Evolutionary conservation across 306 rosid genomes (phyloP).

Genomic region (Quercus rubra): DNA sequence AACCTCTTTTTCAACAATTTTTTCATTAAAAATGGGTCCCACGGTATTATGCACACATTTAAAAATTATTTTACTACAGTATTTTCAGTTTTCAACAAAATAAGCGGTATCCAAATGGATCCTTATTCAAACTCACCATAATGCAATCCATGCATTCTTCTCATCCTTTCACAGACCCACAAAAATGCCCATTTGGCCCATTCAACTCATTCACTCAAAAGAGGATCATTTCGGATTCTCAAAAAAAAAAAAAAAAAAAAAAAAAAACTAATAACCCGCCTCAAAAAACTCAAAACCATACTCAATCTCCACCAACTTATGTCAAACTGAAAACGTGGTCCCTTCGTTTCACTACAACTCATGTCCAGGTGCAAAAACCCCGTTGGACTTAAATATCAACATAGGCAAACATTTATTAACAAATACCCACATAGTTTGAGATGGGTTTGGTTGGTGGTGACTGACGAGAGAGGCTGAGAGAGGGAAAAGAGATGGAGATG

Average conservation of each 20-base stretch:
- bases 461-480: no score
- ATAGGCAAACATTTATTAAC: slow-evolving; percentile 44
- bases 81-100: no score
- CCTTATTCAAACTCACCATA: slow-evolving; percentile 3
- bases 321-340: slow-evolving; percentile 52
- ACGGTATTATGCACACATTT: no score
- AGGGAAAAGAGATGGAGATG: no score
- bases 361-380: slow-evolving; percentile 66
- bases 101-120: no score
- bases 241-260: no score
- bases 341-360: slow-evolving; percentile 58
- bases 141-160: not conserved
- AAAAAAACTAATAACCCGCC: slow-evolving; percentile 21
- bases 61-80: no score
- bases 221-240: slow-evolving; percentile 34
- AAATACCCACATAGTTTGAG: slow-evolving; percentile 43
- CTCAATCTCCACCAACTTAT: slow-evolving; percentile 44
- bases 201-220: slow-evolving; percentile 43
- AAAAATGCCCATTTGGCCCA: slow-evolving; percentile 32
- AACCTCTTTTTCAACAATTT: no score
- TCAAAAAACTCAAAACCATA: slow-evolving; percentile 41
- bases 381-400: slow-evolving; percentile 39
- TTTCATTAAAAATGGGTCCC: no score
- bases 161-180: slow-evolving; percentile 15
- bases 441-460: no score